Conservation (phyloP, 768 basidiomycete genomes). For the Psilocybe cubensis region DNA sequence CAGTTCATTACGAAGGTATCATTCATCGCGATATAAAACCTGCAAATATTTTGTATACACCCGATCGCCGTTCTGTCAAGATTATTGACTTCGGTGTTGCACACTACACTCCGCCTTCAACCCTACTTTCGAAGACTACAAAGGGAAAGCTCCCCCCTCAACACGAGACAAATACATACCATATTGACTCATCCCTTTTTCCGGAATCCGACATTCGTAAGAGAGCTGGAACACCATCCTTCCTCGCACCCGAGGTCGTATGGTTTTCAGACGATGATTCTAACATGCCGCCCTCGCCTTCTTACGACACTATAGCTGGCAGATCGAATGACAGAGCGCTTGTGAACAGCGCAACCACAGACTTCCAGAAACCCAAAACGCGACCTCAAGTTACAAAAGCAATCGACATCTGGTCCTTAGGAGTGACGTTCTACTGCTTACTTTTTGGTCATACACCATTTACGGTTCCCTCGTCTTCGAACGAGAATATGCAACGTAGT, state of each 20-base stretch:
- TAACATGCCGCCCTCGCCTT: constrained; percentile 20
- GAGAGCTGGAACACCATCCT: constrained; percentile 45
- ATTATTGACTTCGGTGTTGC: constrained; percentile 85
- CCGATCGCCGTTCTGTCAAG: constrained; percentile 65
- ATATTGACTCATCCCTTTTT: constrained; percentile 36
- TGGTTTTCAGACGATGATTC: constrained; percentile 37
- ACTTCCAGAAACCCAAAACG: constrained; percentile 21
- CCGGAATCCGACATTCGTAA: constrained; percentile 41
- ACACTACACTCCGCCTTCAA: constrained; percentile 29
- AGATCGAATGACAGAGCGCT: neutral
- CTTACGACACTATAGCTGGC: constrained; percentile 21
- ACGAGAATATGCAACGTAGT: constrained; percentile 37
- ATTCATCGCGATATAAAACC: constrained; percentile 93
- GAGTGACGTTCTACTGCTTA: constrained; percentile 49
- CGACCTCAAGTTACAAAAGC: constrained; percentile 48
- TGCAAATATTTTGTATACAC: constrained; percentile 76
- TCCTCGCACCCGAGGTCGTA: constrained; percentile 48
- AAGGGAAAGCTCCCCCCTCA: constrained; percentile 17
- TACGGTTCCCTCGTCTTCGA: constrained; percentile 33
- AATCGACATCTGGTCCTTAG: constrained; percentile 51
- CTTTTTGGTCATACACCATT: constrained; percentile 51
- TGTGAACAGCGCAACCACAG: constrained; percentile 15
- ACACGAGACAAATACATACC: constrained; percentile 9
- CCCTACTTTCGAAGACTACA: constrained; percentile 6
- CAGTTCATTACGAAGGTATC: constrained; percentile 55